Evolutionary conservation across 257 asterid species (phyloP), one percentile per base, ranked within the genome.

Genomic region (Nicotiana knightiana): DNA sequence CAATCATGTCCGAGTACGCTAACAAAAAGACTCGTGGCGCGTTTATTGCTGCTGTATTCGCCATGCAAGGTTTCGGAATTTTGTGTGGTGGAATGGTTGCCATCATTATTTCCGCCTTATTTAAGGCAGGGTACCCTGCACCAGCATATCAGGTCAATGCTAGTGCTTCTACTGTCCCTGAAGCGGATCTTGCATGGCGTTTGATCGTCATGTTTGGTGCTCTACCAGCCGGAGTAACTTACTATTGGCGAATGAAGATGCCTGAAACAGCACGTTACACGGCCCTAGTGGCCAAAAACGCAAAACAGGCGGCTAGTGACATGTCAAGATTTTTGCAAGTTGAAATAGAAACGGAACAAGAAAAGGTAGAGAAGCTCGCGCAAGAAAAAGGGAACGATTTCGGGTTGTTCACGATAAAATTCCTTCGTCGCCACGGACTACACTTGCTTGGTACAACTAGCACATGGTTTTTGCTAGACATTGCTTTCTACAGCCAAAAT

Each of bases 401-500:
- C 33, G 83, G 83, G 33, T 66, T 81, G 76, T 81, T 81, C 9
- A 79, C 88, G 0, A 80, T 0, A 21, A 70, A 86, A 55, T 89
- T 89, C 37, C 5, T 80, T 9, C 62, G 64, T 1, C 89, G 92
- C 9, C 92, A 89, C 1, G 91, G 91, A 1, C 61, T 89, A 1
- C 91, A 89, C 35, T 16, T 88, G 5, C 84, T 89, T 46, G 91
- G 91, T 4, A 89, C 90, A 1, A 55, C 67, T n/a, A 76, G 85
- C 9, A 89, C 91, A 0, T 89, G 92, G 92, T 86, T 89, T 57
- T 84, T 89, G 1, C 81, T 89, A 2, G 92, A 89, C 82, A 89
- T 89, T 5, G 91, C 91, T 4, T 89, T 70, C 77, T 70, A 70
- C 1, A 70, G 92, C 8, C 89, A 87, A 10, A 84, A 84, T 58